These are phyloP conservation scores for Dendrobium huoshanense DNA, from an alignment of 106 monocot genomes.

Conservation along the genomic window DNA sequence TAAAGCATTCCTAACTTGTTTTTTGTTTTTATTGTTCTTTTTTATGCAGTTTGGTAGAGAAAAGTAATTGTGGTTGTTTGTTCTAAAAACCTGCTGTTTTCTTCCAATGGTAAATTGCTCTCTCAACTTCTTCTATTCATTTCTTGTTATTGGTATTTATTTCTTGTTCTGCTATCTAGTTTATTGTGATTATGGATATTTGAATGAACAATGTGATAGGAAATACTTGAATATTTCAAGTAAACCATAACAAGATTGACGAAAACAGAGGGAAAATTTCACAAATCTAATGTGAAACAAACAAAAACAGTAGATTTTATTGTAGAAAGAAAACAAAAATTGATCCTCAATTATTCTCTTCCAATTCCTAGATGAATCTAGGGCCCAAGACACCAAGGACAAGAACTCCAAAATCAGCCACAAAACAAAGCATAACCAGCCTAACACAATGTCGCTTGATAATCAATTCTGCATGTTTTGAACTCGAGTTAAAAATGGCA, in stretches of 20 bases:
- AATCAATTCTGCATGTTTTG: background rate
- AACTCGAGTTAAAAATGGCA: no score
- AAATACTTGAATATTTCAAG: no score
- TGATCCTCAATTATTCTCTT: no score
- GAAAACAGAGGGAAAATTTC: no score
- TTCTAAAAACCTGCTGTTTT: background rate
- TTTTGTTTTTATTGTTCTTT: background rate
- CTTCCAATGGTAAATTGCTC: constrained; percentile 1
- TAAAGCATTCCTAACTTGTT: background rate
- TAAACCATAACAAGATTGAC: no score
- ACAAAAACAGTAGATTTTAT: no score
- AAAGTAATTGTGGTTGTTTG: background rate
- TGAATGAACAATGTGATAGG: background rate
- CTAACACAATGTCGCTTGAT: background rate
- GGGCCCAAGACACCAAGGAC: no score
- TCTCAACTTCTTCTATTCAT: background rate
- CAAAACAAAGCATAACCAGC: no score
- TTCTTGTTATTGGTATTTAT: background rate
- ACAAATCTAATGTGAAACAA: no score
- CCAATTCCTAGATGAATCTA: no score
- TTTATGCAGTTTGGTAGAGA: background rate
- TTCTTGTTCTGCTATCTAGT: background rate
- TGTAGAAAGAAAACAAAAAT: no score
- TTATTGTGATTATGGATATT: background rate
- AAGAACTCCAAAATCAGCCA: no score